Evolutionary conservation across 2,329 filamentous ascomycete genomes (phyloP).

Genomic region (Phialophora expanda): DNA sequence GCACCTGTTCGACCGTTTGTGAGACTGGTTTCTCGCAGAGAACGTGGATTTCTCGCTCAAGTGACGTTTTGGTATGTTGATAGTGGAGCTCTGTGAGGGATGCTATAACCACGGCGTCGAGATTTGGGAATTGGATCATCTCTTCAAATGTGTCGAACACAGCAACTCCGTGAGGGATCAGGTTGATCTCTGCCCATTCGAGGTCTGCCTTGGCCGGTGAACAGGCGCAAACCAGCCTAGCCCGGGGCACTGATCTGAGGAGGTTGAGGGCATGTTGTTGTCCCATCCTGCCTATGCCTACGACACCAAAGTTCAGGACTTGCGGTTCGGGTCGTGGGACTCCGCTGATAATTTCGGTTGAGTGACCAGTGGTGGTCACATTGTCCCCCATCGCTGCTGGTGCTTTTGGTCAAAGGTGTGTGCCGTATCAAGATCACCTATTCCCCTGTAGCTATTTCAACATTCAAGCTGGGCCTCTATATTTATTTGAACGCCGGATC

Average conservation of each 20-base stretch:
- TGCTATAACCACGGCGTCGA: slow-evolving; percentile 56
- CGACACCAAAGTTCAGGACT: slow-evolving; percentile 47
- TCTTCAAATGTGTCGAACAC: slow-evolving; percentile 56
- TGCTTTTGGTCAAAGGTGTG: too few relatives aligned
- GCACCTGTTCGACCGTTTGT: slow-evolving; percentile 22
- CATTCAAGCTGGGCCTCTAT: not conserved
- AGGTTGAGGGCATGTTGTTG: slow-evolving; percentile 59
- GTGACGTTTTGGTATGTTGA: slow-evolving; percentile 62
- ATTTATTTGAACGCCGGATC: not conserved
- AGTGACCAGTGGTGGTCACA: not conserved
- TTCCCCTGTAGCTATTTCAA: too few relatives aligned
- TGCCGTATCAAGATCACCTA: too few relatives aligned
- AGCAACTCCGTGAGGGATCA: slow-evolving; percentile 53
- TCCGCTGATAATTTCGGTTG: not conserved
- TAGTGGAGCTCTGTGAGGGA: slow-evolving; percentile 62
- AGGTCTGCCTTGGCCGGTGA: slow-evolving; percentile 54
- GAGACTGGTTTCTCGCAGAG: slow-evolving; percentile 64
- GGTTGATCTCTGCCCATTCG: slow-evolving; percentile 52
- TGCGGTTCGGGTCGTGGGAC: not conserved
- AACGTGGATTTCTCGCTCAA: slow-evolving; percentile 61
- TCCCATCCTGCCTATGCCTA: slow-evolving; percentile 61
- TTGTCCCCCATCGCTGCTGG: not conserved
- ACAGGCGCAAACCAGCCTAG: slow-evolving; percentile 57
- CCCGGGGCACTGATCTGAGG: slow-evolving; percentile 53
- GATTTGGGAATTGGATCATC: slow-evolving; percentile 52